phyloP scores from a whole-genome alignment of 2,329 filamentous ascomycete species.

The Sporothrix mexicana region DNA sequence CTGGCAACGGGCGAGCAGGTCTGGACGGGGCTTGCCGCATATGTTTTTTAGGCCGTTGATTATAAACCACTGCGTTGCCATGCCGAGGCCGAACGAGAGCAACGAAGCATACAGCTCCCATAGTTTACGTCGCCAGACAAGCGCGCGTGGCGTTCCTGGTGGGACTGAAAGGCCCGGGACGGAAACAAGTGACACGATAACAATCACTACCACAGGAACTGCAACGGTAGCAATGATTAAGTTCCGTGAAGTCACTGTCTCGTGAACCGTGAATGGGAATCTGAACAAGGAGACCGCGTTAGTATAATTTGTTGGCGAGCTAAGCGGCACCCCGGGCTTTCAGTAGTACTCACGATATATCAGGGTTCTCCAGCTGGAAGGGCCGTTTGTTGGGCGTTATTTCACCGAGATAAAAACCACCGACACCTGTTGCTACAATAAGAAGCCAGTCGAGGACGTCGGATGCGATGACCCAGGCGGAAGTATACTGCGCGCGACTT shows the following conservation, averaged over 20 bases:
- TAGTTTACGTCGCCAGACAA: constrained; percentile 80
- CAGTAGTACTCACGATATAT: constrained; percentile 68
- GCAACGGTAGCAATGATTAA: constrained; percentile 68
- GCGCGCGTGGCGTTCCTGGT: constrained; percentile 63
- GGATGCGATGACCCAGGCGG: constrained; percentile 59
- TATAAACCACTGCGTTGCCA: constrained; percentile 76
- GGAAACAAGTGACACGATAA: constrained; percentile 70
- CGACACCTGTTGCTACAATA: constrained; percentile 62
- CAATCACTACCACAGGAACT: constrained; percentile 70
- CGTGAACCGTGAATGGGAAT: constrained; percentile 71
- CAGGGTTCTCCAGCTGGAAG: constrained; percentile 74
- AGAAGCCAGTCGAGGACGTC: constrained; percentile 79
- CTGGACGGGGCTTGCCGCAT: constrained; percentile 77
- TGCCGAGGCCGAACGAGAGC: constrained; percentile 77
- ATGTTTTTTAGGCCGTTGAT: constrained; percentile 86
- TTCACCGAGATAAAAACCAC: constrained; percentile 64
- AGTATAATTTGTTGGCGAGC: not conserved
- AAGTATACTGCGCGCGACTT: not conserved
- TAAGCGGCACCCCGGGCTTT: not conserved
- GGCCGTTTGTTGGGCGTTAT: constrained; percentile 70
- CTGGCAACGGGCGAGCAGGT: constrained; percentile 70
- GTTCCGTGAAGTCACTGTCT: constrained; percentile 72
- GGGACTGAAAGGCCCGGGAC: constrained; percentile 75
- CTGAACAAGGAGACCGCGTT: constrained; percentile 45
- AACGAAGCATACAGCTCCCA: constrained; percentile 91